phyloP scores from a whole-genome alignment of 345 rosid genomes.

The Carallia pectinifolia region DNA sequence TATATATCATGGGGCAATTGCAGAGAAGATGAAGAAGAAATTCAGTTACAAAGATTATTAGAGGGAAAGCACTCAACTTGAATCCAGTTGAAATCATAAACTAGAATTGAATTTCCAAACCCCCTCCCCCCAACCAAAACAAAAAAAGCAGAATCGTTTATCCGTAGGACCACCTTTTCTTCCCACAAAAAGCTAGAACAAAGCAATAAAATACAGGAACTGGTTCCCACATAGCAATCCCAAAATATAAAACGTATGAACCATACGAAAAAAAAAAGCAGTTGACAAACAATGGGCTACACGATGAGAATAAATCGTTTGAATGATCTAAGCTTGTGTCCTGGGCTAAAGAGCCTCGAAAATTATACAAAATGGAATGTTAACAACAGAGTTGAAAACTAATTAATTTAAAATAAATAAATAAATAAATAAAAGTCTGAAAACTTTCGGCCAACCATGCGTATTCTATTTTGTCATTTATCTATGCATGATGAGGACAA shows the following conservation, averaged over 20 bases:
- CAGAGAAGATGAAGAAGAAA: background rate
- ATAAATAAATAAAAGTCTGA: constrained; percentile 20
- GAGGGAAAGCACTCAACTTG: background rate
- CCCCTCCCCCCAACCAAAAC: constrained; percentile 7
- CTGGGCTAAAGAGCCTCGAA: background rate
- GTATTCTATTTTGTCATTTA: constrained; percentile 35
- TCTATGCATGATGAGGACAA: constrained; percentile 34
- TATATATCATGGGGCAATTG: background rate
- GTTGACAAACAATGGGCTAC: background rate
- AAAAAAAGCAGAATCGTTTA: constrained; percentile 28
- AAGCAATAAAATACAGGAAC: background rate
- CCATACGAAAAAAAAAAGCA: background rate
- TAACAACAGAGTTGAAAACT: background rate
- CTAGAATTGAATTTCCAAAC: background rate
- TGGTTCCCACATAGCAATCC: background rate
- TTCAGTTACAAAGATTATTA: background rate
- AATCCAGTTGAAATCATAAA: constrained; percentile 1
- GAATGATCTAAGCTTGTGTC: background rate
- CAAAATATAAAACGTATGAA: background rate
- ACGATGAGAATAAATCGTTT: background rate
- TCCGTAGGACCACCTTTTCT: constrained; percentile 23
- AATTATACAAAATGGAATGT: background rate
- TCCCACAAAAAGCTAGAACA: background rate
- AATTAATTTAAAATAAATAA: background rate
- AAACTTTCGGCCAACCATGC: constrained; percentile 25